Evolutionary conservation across 139 green algal genomes (phyloP), one percentile per base, ranked within the genome.

Genomic region (Limnomonas spitsbergensis): DNA sequence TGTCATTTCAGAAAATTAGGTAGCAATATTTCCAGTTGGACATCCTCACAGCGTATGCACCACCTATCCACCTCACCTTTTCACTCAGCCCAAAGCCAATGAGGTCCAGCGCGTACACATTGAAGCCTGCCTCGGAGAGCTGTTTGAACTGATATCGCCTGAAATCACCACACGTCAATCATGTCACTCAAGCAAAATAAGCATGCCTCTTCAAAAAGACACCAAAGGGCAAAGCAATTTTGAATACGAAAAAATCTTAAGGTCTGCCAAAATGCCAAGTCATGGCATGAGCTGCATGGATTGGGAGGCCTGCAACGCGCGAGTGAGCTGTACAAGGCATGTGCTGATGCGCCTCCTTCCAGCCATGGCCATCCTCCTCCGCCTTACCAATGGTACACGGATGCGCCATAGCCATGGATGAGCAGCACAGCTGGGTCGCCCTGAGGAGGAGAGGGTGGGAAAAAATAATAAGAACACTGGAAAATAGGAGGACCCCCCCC

Each of bases 41-140:
- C n/a, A n/a, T n/a, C n/a, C n/a, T n/a, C n/a, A n/a, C n/a, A n/a
- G n/a, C n/a, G n/a, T n/a, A n/a, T n/a, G n/a, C n/a, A n/a, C n/a
- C n/a, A n/a, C n/a, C n/a, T n/a, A n/a, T n/a, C n/a, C n/a, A n/a
- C 35, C 24, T 3, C 61, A 66, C 81, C 82, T 95, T 94, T 70
- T 91, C 80, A 40, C 78, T 88, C 85, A 87, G 93, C 36, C 93
- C 93, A 80, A 97, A 97, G 4, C 93, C 93, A n/a, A 95, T 75
- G 31, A 94, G 75, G 82, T 95, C 90, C 0, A 95, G 3, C 0
- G 91, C 91, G 47, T 87, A 96, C 36, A 84, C 80, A n/a, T 82
- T 42, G 75, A 81, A 84, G 0, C 83, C 71, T 1, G 81, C 66
- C 54, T 80, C 78, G 9, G 84, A 84, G 3, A 97, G 83, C 32